phyloP scores from a whole-genome alignment of 371 early-diverging fungal genomes.

The Chytridium lagenaria region DNA sequence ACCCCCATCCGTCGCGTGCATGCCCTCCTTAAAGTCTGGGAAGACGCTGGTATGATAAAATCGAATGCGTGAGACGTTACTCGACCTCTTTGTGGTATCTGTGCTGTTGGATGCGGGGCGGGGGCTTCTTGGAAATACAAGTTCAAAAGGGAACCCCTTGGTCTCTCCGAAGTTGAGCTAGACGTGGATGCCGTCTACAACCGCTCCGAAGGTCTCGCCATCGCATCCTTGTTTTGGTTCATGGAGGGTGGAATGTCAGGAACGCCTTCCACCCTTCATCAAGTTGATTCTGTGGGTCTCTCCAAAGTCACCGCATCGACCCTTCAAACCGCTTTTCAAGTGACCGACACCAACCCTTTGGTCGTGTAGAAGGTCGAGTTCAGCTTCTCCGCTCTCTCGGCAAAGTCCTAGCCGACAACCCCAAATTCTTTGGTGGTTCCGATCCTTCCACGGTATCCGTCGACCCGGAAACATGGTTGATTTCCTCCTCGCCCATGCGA shows the following conservation, averaged over 20 bases:
- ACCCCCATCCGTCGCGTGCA: slow-evolving; percentile 54
- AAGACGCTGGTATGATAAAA: slow-evolving; percentile 1
- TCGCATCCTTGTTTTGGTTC: slow-evolving; percentile 91
- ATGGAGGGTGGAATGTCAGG: slow-evolving; percentile 77
- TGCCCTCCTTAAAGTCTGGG: slow-evolving; percentile 51
- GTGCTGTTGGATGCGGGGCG: slow-evolving; percentile 93
- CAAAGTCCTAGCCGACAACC: slow-evolving; percentile 48
- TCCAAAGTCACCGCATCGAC: slow-evolving; percentile 61
- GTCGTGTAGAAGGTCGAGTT: slow-evolving; percentile 81
- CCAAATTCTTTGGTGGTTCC: slow-evolving; percentile 63
- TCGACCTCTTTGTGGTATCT: slow-evolving; percentile 88
- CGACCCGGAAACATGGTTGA: slow-evolving; percentile 86
- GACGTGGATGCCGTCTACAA: slow-evolving; percentile 49
- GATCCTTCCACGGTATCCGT: slow-evolving; percentile 34
- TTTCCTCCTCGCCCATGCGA: slow-evolving; percentile 43
- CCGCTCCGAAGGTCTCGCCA: slow-evolving; percentile 87
- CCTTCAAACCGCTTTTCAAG: slow-evolving; percentile 80
- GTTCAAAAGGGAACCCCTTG: slow-evolving; percentile 3
- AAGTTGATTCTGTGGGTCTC: slow-evolving; percentile 76
- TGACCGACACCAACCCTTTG: slow-evolving; percentile 74
- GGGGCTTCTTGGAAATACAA: slow-evolving; percentile 79
- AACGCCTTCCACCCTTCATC: slow-evolving; percentile 55
- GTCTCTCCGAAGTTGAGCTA: slow-evolving; percentile 26
- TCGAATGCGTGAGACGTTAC: slow-evolving; percentile 55
- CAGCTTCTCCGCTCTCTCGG: slow-evolving; percentile 75